Evolutionary conservation across 768 basidiomycete genomes (phyloP).

Genomic region (Pulveroboletus sp.): DNA sequence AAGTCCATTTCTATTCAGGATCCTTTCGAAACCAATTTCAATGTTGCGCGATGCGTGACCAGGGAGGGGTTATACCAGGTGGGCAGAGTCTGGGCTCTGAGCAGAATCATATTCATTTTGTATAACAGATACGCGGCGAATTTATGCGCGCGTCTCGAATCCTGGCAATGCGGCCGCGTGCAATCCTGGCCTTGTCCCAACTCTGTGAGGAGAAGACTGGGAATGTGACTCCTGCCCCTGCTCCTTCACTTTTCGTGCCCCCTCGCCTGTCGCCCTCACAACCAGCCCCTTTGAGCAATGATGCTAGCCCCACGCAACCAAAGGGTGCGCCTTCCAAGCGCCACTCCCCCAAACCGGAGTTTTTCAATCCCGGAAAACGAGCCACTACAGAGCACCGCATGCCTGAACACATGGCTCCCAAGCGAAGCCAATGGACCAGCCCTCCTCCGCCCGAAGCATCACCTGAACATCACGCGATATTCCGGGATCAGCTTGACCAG

Average conservation of each 20-base stretch:
- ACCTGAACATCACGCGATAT: slow-evolving; percentile 59
- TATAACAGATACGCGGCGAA: slow-evolving; percentile 86
- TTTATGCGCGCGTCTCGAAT: slow-evolving; percentile 96
- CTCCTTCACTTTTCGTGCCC: slow-evolving; percentile 40
- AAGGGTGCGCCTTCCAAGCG: slow-evolving; percentile 42
- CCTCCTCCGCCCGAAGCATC: slow-evolving; percentile 80
- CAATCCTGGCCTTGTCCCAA: slow-evolving; percentile 78
- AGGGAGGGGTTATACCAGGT: slow-evolving; percentile 95
- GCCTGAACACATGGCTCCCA: slow-evolving; percentile 80
- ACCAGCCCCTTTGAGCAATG: slow-evolving; percentile 69
- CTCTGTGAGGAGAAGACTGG: slow-evolving; percentile 88
- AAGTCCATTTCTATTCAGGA: slow-evolving; percentile 51
- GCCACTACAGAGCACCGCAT: slow-evolving; percentile 30
- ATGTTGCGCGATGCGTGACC: slow-evolving; percentile 95
- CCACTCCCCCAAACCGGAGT: slow-evolving; percentile 50
- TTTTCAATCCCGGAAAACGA: slow-evolving; percentile 42
- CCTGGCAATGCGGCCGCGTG: slow-evolving; percentile 73
- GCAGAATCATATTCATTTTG: not conserved
- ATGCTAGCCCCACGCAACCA: slow-evolving; percentile 56
- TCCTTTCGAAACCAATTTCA: slow-evolving; percentile 95
- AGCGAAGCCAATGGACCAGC: slow-evolving; percentile 79
- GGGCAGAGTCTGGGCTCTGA: slow-evolving; percentile 1
- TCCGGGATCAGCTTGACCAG: slow-evolving; percentile 64
- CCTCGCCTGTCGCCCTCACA: slow-evolving; percentile 53
- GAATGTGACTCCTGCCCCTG: slow-evolving; percentile 36